Base-by-base conservation (phyloP, 73 alveolate genomes). In the Stentor roeselii region DNA sequence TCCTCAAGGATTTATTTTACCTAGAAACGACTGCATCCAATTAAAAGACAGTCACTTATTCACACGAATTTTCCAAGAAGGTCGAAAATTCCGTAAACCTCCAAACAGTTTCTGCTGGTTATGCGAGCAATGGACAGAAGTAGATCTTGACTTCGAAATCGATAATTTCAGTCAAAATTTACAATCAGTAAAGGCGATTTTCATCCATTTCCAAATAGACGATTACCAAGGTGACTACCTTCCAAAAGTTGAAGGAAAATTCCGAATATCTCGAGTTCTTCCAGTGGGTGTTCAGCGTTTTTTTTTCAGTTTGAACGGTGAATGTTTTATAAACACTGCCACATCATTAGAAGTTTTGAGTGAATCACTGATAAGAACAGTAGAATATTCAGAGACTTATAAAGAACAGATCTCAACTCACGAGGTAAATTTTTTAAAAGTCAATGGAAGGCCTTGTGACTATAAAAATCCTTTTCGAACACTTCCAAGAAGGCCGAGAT, bases 81-180 rank as follows among this genome's bases (percentile, higher is more conserved):
- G n/a, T n/a, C n/a, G n/a, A n/a, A n/a, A n/a, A n/a, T n/a, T n/a
- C n/a, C n/a, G n/a, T n/a, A 35, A 61, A n/a, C 42, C 6, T 61
- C 38, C 58, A 11, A 11, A 61, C 6, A 61, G 11, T 14, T 11
- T 11, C 27, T 61, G 82, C 38, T 61, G 82, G 42, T 14, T 61
- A 11, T 61, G 82, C 27, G 82, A 61, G 38, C 21, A 30, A 61
- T 61, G 37, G 58, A 61, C 38, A 30, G 82, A 61, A 35, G 38
- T 61, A 11, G 27, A 61, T 11, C 27, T 61, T 61, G 82, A 61
- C 14, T 61, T n/a, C 14, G 27, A 61, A 61, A 36, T 11, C 27
- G 82, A 35, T 11, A n/a, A n/a, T n/a, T n/a, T n/a, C n/a, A n/a
- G n/a, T n/a, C n/a, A n/a, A n/a, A n/a, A n/a, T n/a, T n/a, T n/a